Evolutionary conservation across 495 filamentous ascomycete genomes (phyloP), one percentile per base, ranked within the genome.

Genomic region (Alectoria sarmentosa): DNA sequence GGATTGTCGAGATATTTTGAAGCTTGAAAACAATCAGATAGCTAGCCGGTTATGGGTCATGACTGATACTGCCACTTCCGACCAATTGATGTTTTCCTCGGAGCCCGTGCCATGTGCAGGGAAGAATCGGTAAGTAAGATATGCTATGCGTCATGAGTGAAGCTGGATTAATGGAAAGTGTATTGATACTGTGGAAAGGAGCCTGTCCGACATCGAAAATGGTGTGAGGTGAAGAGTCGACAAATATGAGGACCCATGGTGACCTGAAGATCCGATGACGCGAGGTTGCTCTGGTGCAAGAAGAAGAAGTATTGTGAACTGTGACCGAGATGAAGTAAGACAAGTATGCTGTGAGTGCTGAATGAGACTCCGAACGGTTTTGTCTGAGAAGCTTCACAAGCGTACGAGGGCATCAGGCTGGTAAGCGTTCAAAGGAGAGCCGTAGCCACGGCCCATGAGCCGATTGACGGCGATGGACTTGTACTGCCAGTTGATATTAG

Each of bases 361-460:
- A n/a, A 11, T 32, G 21, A 21, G 1, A 21, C 30, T 55, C 17
- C 9, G 41, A 15, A n/a, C 14, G 41, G 23, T 2, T 19, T 5
- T 17, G 30, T 34, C 36, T 9, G 21, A 37, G 30, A 13, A 26
- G n/a, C 30, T 49, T 49, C 60, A 37, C 3, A 11, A 36, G 11
- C 9, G 19, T 10, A 37, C 42, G 30, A 61, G 60, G 41, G 41
- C 41, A 21, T 26, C 46, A 36, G 34, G 49, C 14, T 32, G 34
- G 41, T 67, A 68, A 10, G 66, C 67, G 37, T 69, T 64, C n/a
- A 32, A 23, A 6, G 28, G 49, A 21, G 41, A 48, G 7, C 67
- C 66, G 26, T 69, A 68, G 17, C 67, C 67, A 9, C 49, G 60
- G 36, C 65, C 58, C 34, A 64, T 57, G 9, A 56, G 21, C n/a